Evolutionary conservation across 495 filamentous ascomycete genomes (phyloP), one percentile per base, ranked within the genome.

Genomic region (Sordaria brevicollis): DNA sequence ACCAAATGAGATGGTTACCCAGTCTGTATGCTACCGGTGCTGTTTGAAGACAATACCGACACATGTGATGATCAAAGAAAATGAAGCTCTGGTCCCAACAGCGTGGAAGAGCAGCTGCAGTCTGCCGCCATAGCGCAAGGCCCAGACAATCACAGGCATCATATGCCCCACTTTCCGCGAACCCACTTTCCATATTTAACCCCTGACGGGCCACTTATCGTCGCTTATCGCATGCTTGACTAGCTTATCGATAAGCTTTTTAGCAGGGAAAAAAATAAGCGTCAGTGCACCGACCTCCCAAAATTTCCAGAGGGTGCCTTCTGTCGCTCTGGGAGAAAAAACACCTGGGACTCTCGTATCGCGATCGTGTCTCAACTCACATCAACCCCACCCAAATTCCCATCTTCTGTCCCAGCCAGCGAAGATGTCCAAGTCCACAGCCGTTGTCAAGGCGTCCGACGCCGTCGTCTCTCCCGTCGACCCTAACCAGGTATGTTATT

Each of bases 401-500:
- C n/a, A 71, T 69, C 73, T 72, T 66, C 71, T 65, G n/a, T 11
- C 19, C 66, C 70, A 69, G 67, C 35, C 41, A n/a, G 5, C 41
- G 31, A 76, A 70, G 69, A 78, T 77, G 76, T 75, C 77, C 4
- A 71, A 72, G n/a, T 73, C 77, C 25, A 76, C 69, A 41, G 15
- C 74, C 17, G 72, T 74, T 67, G 65, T 73, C 35, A 77, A 75
- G 73, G 62, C 73, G 66, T 34, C 70, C 36, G 80, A 79, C 38
- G 70, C 78, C 68, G 70, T 74, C 15, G 77, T 78, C 67, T 79
- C 81, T 65, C 76, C 74, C 8, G 75, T 86, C 62, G 75, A 82
- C 67, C 72, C 77, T n/a, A 81, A 84, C 17, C 83, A 83, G 78
- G 81, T 82, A 65, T 49, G 79, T 77, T 10, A 29, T 41, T n/a